Base-by-base conservation (phyloP, 495 filamentous ascomycete species). In the Hypoxylon intermedium region DNA sequence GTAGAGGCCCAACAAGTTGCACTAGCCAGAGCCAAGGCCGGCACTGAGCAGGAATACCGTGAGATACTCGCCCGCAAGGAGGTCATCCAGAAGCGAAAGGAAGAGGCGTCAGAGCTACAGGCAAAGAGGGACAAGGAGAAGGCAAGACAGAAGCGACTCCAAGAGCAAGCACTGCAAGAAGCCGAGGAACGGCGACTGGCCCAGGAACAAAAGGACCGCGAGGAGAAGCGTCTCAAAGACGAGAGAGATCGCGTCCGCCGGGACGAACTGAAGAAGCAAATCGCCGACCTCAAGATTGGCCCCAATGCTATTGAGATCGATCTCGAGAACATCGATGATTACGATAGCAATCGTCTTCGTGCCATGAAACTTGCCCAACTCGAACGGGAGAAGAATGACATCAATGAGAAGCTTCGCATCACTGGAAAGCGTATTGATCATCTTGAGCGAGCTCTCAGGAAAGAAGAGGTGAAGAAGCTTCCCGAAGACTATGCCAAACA, bases 391-490 rank as follows among this genome's bases (percentile, higher is more conserved):
- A 98, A 98, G 86, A 95, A 93, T 68, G 92, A 85, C 67, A 85
- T 97, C 63, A 85, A 87, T 38, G 93, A 97, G 74, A 92, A 89
- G 68, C 82, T 98, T 38, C 87, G 92, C 58, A 83, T 93, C 60
- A 96, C 93, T 43, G 89, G 89, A 71, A 97, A 97, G 84, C 88
- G 94, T 58, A 92, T 98, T 70, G 94, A 98, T 74, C 94, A 98
- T 77, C 80, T 98, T 65, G 94, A 98, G 81, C 91, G 94, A 76
- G 95, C 94, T 19, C 93, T 94, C 82, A 85, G 95, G 65, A 89
- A 90, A 64, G 95, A 98, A 74, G 94, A 98, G 72, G 74, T 89
- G 65, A 97, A 97, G 83, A 90, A 96, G 72, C 80, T 98, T 45
- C 78, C 87, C 44, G 84, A 89, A 49, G 95, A 98, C 69, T 95